Conservation (phyloP, 495 filamentous ascomycete species). For the Annulohypoxylon nitens region DNA sequence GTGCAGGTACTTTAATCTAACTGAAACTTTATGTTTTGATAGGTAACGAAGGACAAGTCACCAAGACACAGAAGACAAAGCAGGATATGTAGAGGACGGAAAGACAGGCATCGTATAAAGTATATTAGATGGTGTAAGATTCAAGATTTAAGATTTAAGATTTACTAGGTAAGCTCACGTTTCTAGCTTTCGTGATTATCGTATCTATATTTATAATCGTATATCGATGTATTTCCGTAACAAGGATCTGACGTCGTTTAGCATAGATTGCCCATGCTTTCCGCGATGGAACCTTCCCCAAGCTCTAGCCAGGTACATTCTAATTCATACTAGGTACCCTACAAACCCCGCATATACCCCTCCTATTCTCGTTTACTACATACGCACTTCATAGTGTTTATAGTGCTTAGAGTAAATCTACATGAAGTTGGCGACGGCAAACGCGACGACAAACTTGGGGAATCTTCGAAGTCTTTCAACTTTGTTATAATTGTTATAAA, state of each 20-base stretch:
- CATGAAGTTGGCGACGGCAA: background rate
- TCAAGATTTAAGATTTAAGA: background rate
- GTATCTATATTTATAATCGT: constrained; percentile 5
- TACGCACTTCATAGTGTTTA: background rate
- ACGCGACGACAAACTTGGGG: background rate
- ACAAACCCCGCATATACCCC: background rate
- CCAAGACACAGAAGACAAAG: constrained; percentile 1
- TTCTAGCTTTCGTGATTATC: background rate
- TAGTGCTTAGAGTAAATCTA: background rate
- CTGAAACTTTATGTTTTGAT: background rate
- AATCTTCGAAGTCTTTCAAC: background rate
- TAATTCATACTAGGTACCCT: too few relatives aligned
- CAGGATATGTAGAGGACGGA: background rate
- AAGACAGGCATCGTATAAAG: background rate
- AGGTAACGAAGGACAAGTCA: background rate
- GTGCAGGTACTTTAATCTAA: background rate
- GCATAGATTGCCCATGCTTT: background rate
- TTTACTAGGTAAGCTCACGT: too few relatives aligned
- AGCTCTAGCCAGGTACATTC: background rate
- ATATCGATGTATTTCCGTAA: background rate
- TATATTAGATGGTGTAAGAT: too few relatives aligned
- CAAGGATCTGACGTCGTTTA: constrained; percentile 7
- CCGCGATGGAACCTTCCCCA: constrained; percentile 3
- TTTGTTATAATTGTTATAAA: background rate
- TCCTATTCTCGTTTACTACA: background rate